Base-by-base conservation (phyloP, 2,329 filamentous ascomycete species). In the Onygenales sp. region DNA sequence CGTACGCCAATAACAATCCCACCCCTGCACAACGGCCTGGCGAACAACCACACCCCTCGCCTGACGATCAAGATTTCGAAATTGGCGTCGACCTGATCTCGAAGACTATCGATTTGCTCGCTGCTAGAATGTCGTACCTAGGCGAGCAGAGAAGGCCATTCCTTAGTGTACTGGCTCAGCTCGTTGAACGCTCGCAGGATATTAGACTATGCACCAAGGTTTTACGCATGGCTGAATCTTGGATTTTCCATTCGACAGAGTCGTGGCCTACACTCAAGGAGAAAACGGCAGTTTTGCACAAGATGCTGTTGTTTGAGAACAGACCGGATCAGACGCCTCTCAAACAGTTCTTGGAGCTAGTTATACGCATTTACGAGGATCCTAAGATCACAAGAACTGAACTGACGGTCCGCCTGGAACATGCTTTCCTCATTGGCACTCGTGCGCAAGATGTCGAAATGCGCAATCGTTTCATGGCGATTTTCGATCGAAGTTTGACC, bases 251-350 rank as follows among this genome's bases (percentile, higher is more conserved):
- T 59, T 93, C 89, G 0, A 91, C 89, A 54, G 93, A 95, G 58
- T 93, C 90, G 2, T 96, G 93, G 79, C 93, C 93, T 0, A 98
- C 93, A 0, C 78, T 98, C 1, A 99, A 99, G 69, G 94, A 98
- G 71, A 98, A 98, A 75, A 97, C 92, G 0, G 94, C 94, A 1
- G 93, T 99, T 1, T 74, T 99, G n/a, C 91, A 95, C 63, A 99
- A 98, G 73, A 99, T 99, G 93, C 75, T 97, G 13, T 85, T 91
- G 0, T 98, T 98, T 61, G 93, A 99, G 70, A 83, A 88, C 54
- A 82, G 93, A 40, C 74, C 80, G 32, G 92, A 97, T 65, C 82
- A 85, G 34, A 89, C 86, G 0, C 85, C 98, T 73, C 77, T 98
- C 54, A 90, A 86, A 60, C 92, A 92, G 65, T 99, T 97, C 74